A percentile compares a stretch with the other conserved stretches of the same genome.
phyloP scores from a whole-genome alignment of 164 flowering plant species.

The grape (Vitis vinifera) region DNA sequence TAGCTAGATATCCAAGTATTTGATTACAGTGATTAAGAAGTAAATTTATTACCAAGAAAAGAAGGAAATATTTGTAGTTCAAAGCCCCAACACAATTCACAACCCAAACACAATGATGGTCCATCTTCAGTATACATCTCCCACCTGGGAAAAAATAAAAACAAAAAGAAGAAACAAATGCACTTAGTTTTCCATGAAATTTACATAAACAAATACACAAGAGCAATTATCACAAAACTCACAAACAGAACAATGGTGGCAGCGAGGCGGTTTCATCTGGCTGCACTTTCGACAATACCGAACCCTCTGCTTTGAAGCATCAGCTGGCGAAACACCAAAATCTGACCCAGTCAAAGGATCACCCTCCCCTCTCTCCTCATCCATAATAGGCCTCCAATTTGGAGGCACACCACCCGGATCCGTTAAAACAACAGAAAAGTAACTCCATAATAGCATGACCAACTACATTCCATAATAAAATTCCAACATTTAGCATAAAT shows the following conservation, averaged over 20 bases:
- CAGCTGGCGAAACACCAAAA: conserved; percentile 33
- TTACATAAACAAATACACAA: neutral
- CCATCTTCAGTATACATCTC: conserved; percentile 97
- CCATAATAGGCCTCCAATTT: conserved; percentile 80
- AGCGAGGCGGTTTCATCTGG: conserved; percentile 94
- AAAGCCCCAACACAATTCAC: conserved; percentile 98
- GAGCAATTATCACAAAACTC: conserved; percentile 26
- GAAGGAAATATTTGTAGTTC: conserved; percentile 95
- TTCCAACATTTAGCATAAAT: neutral
- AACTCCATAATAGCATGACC: conserved; percentile 95
- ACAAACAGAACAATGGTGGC: conserved; percentile 99
- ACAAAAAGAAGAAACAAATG: neutral
- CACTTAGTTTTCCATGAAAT: neutral
- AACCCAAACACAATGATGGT: conserved; percentile 99
- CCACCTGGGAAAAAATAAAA: conserved; percentile 64
- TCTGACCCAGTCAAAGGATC: conserved; percentile 69
- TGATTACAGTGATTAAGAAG: neutral
- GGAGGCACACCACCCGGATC: conserved; percentile 95
- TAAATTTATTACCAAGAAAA: conserved; percentile 67
- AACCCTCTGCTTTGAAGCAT: conserved; percentile 42
- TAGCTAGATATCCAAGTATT: too few relatives aligned
- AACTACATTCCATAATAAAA: conserved; percentile 46
- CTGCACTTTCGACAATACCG: conserved; percentile 91
- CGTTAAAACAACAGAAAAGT: conserved; percentile 89
- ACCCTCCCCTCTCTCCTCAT: conserved; percentile 86